A percentile compares a stretch with the other conserved stretches of the same genome.
Conservation (phyloP, 345 rosid genomes). For the Citrus unshiu region DNA sequence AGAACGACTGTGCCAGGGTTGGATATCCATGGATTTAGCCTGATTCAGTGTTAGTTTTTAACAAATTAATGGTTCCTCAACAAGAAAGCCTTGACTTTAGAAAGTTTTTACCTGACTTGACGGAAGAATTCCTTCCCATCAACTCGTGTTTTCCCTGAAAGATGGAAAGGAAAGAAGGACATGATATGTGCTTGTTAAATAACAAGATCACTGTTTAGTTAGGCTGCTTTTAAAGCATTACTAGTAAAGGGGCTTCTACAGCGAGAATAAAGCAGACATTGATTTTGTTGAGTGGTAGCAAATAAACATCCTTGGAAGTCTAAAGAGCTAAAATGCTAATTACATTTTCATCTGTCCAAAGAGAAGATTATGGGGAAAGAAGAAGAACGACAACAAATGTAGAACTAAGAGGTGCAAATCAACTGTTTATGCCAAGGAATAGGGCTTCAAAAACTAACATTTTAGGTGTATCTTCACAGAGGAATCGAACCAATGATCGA, state of each 20-base stretch:
- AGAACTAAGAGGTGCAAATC: neutral
- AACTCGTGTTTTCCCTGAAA: constrained; percentile 73
- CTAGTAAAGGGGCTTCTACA: neutral
- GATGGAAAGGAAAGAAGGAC: neutral
- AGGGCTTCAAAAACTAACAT: neutral
- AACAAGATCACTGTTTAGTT: neutral
- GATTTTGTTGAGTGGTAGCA: neutral
- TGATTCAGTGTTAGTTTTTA: no score
- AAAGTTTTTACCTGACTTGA: constrained; percentile 72
- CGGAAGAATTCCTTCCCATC: constrained; percentile 98
- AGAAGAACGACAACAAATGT: neutral
- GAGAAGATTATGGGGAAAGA: neutral
- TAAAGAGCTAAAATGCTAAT: neutral
- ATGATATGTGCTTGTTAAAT: neutral
- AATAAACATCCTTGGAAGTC: neutral
- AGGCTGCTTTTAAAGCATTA: neutral
- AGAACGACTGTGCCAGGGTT: neutral
- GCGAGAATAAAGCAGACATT: neutral
- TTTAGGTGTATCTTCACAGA: no score
- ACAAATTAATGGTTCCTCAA: neutral
- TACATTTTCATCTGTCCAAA: neutral
- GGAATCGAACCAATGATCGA: no score
- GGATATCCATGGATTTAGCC: neutral
- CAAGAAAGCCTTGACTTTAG: neutral
- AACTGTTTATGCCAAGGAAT: neutral